A percentile compares a stretch with the other conserved stretches of the same genome.
Evolutionary conservation across 805 yeast species (phyloP).

Genomic region (Ogataea paradorogensis): DNA sequence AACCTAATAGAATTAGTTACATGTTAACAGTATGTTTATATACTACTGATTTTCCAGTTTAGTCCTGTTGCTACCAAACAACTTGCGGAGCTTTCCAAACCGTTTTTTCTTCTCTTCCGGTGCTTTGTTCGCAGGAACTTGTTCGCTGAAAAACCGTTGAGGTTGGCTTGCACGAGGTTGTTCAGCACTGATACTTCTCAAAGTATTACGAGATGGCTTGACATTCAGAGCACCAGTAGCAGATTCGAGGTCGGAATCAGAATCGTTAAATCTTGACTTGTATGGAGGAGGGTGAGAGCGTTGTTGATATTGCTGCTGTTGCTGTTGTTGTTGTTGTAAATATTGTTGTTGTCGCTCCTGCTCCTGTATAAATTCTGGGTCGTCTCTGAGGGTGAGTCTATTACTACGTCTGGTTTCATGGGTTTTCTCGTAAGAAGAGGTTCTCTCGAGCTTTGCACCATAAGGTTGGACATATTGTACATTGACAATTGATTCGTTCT

Average conservation of each 20-base stretch:
- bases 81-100: conserved; percentile 34
- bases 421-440: conserved; percentile 58
- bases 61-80: conserved; percentile 28
- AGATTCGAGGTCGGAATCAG: conserved; percentile 48
- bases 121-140: conserved; percentile 10
- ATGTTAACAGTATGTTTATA: neutral
- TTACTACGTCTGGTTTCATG: conserved; percentile 31
- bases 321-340: conserved; percentile 12
- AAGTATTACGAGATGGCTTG: conserved; percentile 18
- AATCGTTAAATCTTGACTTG: conserved; percentile 59
- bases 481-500: conserved; percentile 16
- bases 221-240: conserved; percentile 13
- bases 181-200: conserved; percentile 29
- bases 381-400: conserved; percentile 27
- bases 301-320: conserved; percentile 11
- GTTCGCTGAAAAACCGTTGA: conserved; percentile 30
- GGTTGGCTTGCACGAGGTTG: conserved; percentile 11
- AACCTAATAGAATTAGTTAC: conserved; percentile 2
- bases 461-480: conserved; percentile 33
- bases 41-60: conserved; percentile 1
- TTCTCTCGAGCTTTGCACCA: conserved; percentile 27
- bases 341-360: conserved; percentile 9
- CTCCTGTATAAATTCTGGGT: conserved; percentile 9
- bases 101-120: conserved; percentile 31
- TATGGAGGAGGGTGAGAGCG: conserved; percentile 23